These are phyloP conservation scores for Elsinoe necatrix DNA, from an alignment of 2,329 filamentous ascomycete genomes.

Conservation along the genomic window DNA sequence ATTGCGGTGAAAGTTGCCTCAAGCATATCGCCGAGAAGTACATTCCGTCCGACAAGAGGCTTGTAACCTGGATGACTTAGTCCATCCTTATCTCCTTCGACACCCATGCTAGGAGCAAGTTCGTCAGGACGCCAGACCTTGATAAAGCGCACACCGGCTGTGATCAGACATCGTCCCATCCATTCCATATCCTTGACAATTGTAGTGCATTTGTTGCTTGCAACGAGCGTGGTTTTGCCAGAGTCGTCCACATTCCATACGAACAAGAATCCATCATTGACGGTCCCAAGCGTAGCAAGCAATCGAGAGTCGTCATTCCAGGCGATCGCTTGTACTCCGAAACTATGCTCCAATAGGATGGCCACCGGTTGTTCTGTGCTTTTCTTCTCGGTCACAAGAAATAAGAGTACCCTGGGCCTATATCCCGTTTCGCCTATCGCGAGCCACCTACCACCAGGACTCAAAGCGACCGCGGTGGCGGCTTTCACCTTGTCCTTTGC, in stretches of 20 bases:
- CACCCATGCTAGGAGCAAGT: constrained; percentile 18
- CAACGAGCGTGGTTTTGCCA: constrained; percentile 69
- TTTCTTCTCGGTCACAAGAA: constrained; percentile 65
- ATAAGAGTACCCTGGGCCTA: constrained; percentile 81
- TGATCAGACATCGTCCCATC: constrained; percentile 77
- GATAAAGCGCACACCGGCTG: constrained; percentile 81
- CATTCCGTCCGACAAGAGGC: constrained; percentile 70
- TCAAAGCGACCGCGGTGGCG: constrained; percentile 82
- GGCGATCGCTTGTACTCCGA: constrained; percentile 77
- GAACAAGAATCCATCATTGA: constrained; percentile 90
- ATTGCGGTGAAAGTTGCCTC: constrained; percentile 80
- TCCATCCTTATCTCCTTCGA: constrained; percentile 15
- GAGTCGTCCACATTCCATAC: constrained; percentile 83
- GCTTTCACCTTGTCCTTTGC: constrained; percentile 90
- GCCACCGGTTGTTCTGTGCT: constrained; percentile 75
- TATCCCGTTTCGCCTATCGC: constrained; percentile 95
- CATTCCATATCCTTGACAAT: constrained; percentile 79
- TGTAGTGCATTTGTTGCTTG: constrained; percentile 87
- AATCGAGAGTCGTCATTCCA: constrained; percentile 84
- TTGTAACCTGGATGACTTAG: constrained; percentile 44
- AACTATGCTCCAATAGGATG: constrained; percentile 80
- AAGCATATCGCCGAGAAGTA: constrained; percentile 69
- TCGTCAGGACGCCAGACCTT: constrained; percentile 85
- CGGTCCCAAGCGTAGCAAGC: constrained; percentile 76
- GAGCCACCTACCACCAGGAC: constrained; percentile 75